Base-by-base conservation (phyloP, 164 flowering plant genomes). In the Vitis amurensis region DNA sequence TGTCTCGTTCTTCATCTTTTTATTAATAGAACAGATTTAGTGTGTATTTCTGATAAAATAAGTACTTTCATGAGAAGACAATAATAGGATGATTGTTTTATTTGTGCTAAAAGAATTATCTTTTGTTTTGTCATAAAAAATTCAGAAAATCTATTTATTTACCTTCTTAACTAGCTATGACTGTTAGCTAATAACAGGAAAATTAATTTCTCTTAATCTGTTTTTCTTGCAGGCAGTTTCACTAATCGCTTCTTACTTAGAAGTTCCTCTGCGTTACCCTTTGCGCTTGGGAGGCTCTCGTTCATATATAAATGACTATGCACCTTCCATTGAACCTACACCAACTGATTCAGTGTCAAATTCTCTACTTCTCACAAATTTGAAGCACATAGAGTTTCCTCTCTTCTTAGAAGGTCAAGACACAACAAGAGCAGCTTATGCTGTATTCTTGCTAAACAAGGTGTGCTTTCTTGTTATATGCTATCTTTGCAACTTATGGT, bases 351-450 rank as follows among this genome's bases (percentile, higher is more conserved):
- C 79, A 52, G 69, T 74, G 10, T 70, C 82, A 66, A 80, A 59
- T 76, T 58, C 85, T 53, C 9, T 68, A 63, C 31, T 63, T 71
- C 68, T 74, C 31, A 52, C 82, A 57, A 83, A 75, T 75, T 19
- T 63, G 44, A 96, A 85, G 77, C 79, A 85, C 68, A 76, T 82
- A 55, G 97, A 90, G 56, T 93, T 96, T 79, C 97, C 99, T 51
- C 94, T 96, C 44, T 96, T 93, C 80, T 59, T 96, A 61, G 98
- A 96, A 65, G 99, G 98, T 70, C 99, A 93, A 77, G 99, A 96
- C 72, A 86, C 97, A 52, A 96, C 97, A 13, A 80, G 92, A 86
- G 97, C 98, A 29, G 97, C 97, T 66, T 96, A 96, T 82, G 99
- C 95, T 71, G 90, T 96, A 68, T 96, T 93, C 81, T 83, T 96